Evolutionary conservation across 306 rosid species (phyloP), one percentile per base, ranked within the genome.

Genomic region (Fragaria nilgerrensis): DNA sequence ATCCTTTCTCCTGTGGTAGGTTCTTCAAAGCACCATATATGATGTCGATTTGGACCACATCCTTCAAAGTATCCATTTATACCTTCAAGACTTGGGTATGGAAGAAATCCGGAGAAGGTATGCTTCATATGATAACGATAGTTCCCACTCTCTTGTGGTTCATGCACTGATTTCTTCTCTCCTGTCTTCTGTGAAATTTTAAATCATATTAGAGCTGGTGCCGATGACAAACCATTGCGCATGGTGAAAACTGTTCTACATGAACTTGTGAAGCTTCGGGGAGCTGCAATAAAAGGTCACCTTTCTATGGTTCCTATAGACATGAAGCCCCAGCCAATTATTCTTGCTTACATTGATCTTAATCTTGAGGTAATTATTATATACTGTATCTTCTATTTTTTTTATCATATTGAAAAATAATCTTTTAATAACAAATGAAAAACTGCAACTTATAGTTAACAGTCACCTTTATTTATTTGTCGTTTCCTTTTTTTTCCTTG

Each of bases 221-320:
- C 99, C 64, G 99, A 96, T 91, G 99, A 96, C 82, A 96, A 96
- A 77, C 99, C 98, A 45, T 75, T 96, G 78, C 88, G 99, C 64
- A 96, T 96, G 99, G 99, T 96, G 59, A 96, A 96, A 83, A 96
- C 99, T 83, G 97, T 93, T 81, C 89, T 96, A 41, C 99, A 96
- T 77, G 99, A 96, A 79, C 99, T 96, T 77, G 99, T 96, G 79
- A 96, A 96, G 91, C 98, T 96, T 79, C 93, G 98, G n/a, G 99
- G 99, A 68, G 97, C 98, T 62, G 94, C 98, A 67, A 91, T 96
- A 45, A 96, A 96, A 88, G 98, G 98, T 61, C 99, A 96, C 86
- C 97, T 96, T 61, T 96, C 99, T 43, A 96, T 92, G 99, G 97
- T 96, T 93, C 99, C 99, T 74, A 93, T 96, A 5, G 99, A 96